Evolutionary conservation across 1,139 yeast species (phyloP).

Genomic region (Pichia cactophila): DNA sequence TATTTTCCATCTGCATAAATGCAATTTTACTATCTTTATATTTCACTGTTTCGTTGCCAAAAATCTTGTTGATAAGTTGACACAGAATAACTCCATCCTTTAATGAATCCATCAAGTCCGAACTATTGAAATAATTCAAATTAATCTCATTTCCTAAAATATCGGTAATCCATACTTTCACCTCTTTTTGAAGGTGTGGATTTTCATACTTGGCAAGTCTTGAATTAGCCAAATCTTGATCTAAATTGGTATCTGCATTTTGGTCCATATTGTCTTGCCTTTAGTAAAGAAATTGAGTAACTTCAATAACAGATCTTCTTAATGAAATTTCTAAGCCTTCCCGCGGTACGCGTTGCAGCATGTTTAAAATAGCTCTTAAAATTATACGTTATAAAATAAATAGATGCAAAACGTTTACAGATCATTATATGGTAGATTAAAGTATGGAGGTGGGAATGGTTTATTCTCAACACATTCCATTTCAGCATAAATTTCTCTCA

Average conservation of each 20-base stretch:
- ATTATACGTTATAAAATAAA: not conserved
- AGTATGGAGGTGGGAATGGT: constrained; percentile 26
- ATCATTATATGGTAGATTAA: constrained; percentile 20
- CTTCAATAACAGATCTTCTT: no score
- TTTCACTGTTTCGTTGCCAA: constrained; percentile 35
- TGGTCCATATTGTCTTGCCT: constrained; percentile 1
- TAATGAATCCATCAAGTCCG: constrained; percentile 43
- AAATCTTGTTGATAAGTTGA: constrained; percentile 33
- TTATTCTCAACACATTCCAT: constrained; percentile 26
- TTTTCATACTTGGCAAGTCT: constrained; percentile 42
- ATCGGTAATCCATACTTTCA: constrained; percentile 43
- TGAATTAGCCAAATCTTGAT: constrained; percentile 45
- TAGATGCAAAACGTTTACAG: not conserved
- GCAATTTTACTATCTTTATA: constrained; percentile 69
- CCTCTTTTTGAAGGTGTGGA: constrained; percentile 29
- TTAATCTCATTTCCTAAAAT: constrained; percentile 26
- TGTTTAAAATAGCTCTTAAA: no score
- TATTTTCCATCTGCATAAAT: constrained; percentile 78
- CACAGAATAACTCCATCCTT: constrained; percentile 66
- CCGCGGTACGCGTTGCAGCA: no score
- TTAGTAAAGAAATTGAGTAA: no score
- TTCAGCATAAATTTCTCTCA: constrained; percentile 23
- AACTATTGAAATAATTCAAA: constrained; percentile 16
- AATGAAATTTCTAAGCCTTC: no score
- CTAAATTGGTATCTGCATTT: constrained; percentile 38